phyloP scores from a whole-genome alignment of 768 basidiomycete genomes.

The Calocera viscosa region DNA sequence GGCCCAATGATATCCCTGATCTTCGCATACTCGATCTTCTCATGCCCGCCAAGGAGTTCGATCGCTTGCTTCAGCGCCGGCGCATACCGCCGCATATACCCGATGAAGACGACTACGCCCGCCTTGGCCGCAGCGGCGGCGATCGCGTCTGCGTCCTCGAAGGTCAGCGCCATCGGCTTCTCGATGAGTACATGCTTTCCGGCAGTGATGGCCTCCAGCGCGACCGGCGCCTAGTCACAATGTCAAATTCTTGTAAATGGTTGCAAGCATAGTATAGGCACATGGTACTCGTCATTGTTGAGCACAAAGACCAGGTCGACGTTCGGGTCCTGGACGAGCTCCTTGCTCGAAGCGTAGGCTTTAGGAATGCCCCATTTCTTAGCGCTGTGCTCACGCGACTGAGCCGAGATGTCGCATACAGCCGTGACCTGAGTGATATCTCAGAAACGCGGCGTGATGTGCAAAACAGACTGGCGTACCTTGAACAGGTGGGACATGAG shows the following conservation, averaged over 20 bases:
- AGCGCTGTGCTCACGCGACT: not conserved
- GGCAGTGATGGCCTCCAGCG: constrained; percentile 16
- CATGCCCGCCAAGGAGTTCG: constrained; percentile 19
- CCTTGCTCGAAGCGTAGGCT: not conserved
- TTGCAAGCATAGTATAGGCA: not conserved
- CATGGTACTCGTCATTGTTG: constrained; percentile 19
- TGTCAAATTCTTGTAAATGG: not conserved
- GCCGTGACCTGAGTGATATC: constrained; percentile 8
- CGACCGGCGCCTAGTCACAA: constrained; percentile 13
- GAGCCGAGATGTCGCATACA: constrained; percentile 1
- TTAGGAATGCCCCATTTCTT: not conserved
- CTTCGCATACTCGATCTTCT: constrained; percentile 20
- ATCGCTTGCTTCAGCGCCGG: constrained; percentile 19
- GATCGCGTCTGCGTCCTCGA: constrained; percentile 19
- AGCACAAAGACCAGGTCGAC: constrained; percentile 17
- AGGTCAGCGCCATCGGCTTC: constrained; percentile 24
- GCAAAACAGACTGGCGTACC: constrained; percentile 5
- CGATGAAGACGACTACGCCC: constrained; percentile 20
- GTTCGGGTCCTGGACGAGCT: constrained; percentile 6
- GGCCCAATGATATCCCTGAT: constrained; percentile 23
- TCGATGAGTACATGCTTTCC: constrained; percentile 25
- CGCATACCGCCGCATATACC: constrained; percentile 26
- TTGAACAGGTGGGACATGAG: constrained; percentile 13
- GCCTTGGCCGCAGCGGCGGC: constrained; percentile 16
- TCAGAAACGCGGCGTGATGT: constrained; percentile 13